Conservation (phyloP, 176 grass and related monocot genomes). For the Carex myosuroides region DNA sequence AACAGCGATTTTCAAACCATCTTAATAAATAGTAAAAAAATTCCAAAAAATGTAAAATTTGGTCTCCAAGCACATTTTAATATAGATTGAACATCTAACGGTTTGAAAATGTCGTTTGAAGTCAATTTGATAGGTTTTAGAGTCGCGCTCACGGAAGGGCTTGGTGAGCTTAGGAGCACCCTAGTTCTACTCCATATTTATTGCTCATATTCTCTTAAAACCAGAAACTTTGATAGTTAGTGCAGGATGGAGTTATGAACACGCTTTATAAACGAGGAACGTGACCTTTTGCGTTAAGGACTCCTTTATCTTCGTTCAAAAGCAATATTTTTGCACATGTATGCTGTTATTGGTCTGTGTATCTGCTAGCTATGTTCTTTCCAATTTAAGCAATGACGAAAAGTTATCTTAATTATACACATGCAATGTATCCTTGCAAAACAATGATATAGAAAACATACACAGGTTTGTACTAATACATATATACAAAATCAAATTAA, state of each 20-base stretch:
- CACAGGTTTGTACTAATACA: not conserved
- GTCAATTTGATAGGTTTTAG: too few relatives aligned
- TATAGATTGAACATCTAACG: too few relatives aligned
- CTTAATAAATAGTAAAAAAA: too few relatives aligned
- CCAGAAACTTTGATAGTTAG: not conserved
- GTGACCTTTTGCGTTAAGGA: not conserved
- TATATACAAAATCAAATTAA: not conserved
- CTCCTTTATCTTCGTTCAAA: slow-evolving; percentile 4
- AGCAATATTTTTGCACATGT: slow-evolving; percentile 1
- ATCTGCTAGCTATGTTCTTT: not conserved
- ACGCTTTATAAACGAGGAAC: not conserved
- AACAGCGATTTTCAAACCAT: too few relatives aligned
- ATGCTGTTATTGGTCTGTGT: not conserved
- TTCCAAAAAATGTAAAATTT: too few relatives aligned
- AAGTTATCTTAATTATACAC: not conserved
- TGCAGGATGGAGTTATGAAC: not conserved
- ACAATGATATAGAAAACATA: not conserved
- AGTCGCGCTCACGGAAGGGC: too few relatives aligned
- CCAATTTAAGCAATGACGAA: slow-evolving; percentile 3
- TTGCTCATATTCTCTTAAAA: not conserved
- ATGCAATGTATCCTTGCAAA: not conserved
- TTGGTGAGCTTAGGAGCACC: too few relatives aligned
- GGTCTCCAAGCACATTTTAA: too few relatives aligned
- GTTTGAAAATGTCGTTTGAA: too few relatives aligned
- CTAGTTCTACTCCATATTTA: too few relatives aligned